Conservation (phyloP, 2,329 filamentous ascomycete species). For the Fusarium sp. region DNA sequence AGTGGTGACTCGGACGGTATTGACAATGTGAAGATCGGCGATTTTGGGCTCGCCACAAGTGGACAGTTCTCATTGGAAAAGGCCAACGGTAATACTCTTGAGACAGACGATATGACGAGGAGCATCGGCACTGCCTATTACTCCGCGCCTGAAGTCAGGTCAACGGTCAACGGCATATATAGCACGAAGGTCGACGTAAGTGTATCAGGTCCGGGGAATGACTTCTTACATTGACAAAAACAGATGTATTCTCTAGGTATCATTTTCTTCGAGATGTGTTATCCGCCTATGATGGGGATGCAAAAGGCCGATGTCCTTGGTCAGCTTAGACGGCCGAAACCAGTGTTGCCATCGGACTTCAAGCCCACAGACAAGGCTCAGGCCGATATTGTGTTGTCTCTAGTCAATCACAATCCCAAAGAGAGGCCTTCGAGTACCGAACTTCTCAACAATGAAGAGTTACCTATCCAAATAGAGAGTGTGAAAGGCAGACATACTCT, state of each 20-base stretch:
- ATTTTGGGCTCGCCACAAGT: conserved; percentile 94
- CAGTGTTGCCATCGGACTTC: conserved; percentile 80
- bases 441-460: conserved; percentile 84
- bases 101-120: conserved; percentile 74
- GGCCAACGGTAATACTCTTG: conserved; percentile 55
- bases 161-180: conserved; percentile 79
- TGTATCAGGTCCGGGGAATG: conserved; percentile 19
- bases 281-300: conserved; percentile 74
- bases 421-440: conserved; percentile 86
- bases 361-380: conserved; percentile 77
- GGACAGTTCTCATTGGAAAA: conserved; percentile 79
- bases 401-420: conserved; percentile 85
- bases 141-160: conserved; percentile 90
- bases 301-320: conserved; percentile 74
- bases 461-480: conserved; percentile 92
- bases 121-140: conserved; percentile 87
- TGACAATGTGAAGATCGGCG: conserved; percentile 94
- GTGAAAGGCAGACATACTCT: conserved; percentile 89
- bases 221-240: conserved; percentile 14
- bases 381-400: conserved; percentile 80
- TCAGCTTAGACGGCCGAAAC: conserved; percentile 74
- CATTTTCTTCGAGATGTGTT: conserved; percentile 99
- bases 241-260: conserved; percentile 96
- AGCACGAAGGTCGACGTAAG: conserved; percentile 91
- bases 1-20: conserved; percentile 74